Conservation (phyloP, 2,329 filamentous ascomycete species). For the Coniochaeta sp. region DNA sequence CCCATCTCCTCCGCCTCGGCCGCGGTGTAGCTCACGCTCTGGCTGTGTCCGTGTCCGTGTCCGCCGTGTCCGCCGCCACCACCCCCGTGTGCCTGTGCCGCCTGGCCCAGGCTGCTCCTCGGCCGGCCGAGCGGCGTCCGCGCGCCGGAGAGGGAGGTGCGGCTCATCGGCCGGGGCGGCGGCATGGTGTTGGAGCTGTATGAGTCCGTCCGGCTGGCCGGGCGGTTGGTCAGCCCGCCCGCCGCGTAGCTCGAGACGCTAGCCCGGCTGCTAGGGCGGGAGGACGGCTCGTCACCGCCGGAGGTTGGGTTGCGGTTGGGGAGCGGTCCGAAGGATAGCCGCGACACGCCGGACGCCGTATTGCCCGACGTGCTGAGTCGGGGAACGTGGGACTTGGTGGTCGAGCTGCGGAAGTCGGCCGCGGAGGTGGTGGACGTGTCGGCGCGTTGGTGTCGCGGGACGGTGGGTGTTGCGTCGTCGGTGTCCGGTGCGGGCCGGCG, state of each 20-base stretch:
- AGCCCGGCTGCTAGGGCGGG: slow-evolving; percentile 68
- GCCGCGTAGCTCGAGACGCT: slow-evolving; percentile 46
- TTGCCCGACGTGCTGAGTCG: slow-evolving; percentile 53
- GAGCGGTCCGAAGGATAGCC: slow-evolving; percentile 56
- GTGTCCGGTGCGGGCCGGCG: slow-evolving; percentile 15
- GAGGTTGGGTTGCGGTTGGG: slow-evolving; percentile 46
- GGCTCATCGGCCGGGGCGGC: slow-evolving; percentile 52
- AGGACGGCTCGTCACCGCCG: slow-evolving; percentile 34
- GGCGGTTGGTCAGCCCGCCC: slow-evolving; percentile 33
- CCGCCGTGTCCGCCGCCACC: slow-evolving; percentile 52
- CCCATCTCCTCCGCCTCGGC: slow-evolving; percentile 39
- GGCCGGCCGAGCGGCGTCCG: slow-evolving; percentile 65
- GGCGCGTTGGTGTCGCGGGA: slow-evolving; percentile 21
- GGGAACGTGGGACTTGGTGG: slow-evolving; percentile 40
- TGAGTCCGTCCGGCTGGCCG: slow-evolving; percentile 42
- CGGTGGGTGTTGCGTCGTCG: slow-evolving; percentile 44
- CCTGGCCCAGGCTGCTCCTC: slow-evolving; percentile 57
- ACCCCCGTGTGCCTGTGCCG: too few relatives aligned
- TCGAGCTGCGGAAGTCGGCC: slow-evolving; percentile 21
- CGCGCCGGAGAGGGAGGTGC: slow-evolving; percentile 51
- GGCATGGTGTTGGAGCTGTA: slow-evolving; percentile 31
- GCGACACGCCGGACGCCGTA: slow-evolving; percentile 37
- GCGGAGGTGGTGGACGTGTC: slow-evolving; percentile 8
- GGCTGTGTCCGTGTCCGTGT: slow-evolving; percentile 49
- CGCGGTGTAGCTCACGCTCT: slow-evolving; percentile 47